Base-by-base conservation (phyloP, 129 eudicot genomes). In the Flaveria sonorensis region DNA sequence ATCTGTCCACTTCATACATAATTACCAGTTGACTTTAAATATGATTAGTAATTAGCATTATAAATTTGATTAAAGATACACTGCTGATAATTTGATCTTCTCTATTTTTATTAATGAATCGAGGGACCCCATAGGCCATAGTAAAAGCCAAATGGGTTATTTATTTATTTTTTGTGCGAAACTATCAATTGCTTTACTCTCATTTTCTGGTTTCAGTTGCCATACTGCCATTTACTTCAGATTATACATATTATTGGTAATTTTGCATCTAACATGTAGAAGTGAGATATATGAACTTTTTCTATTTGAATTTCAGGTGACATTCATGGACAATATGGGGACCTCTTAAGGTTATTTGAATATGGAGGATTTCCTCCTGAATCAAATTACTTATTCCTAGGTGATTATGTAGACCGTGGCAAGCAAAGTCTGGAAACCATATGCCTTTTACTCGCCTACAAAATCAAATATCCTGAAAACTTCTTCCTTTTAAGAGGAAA, bases 391-490 rank as follows among this genome's bases (percentile, higher is more conserved):
- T 81, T 89, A 59, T 89, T 89, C 79, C 71, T 89, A 12, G 96
- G 96, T 50, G 96, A 89, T 75, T 89, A 89, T 70, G 96, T 89
- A 60, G 96, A 89, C 55, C 96, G 96, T 71, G 96, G 96, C 70
- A 89, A 87, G 70, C 96, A 89, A 77, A 89, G 95, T 62, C 71
- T 89, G 53, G 95, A 89, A 83, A 89, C 95, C 52, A 89, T 89
- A 53, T 89, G 96, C 68, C 92, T 89, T 77, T 79, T 89, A 45
- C 92, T 89, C 63, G 91, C 96, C 26, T 89, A 87, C 81, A 89
- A 89, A n/a, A 89, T 87, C 71, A 89, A 89, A 79, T 89, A 87
- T 70, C 96, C 96, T 1, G 95, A 89, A 48, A 89, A 89, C 82
- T 89, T 89, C 85, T 89, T 89, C 66, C 91, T 89, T 45, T 68